Percentiles rank a stretch among this genome's conserved stretches.
phyloP scores from a whole-genome alignment of 1,139 yeast genomes.

The Saccharomyces hybrid region DNA sequence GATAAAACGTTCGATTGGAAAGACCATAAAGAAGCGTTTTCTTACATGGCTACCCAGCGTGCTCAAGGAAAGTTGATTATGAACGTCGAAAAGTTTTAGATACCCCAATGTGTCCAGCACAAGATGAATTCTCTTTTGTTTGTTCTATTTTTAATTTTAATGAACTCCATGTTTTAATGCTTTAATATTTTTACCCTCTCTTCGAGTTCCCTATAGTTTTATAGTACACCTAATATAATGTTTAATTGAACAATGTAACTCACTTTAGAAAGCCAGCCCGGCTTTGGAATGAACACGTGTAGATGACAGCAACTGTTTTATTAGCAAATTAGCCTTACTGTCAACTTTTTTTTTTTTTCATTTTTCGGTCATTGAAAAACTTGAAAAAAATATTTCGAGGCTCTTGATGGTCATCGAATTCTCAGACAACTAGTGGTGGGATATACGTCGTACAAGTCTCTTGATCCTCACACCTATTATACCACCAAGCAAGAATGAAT shows the following conservation, averaged over 20 bases:
- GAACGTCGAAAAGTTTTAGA: constrained; percentile 34
- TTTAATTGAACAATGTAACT: background rate
- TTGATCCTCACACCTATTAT: background rate
- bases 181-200: background rate
- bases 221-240: background rate
- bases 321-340: background rate
- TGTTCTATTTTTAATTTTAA: background rate
- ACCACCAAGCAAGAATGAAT: background rate
- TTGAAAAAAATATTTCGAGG: background rate
- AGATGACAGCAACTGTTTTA: background rate
- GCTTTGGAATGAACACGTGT: background rate
- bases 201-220: background rate
- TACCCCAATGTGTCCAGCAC: background rate
- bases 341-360: constrained; percentile 18
- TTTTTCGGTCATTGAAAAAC: background rate
- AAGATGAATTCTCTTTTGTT: background rate
- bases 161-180: background rate
- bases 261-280: background rate
- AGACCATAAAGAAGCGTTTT: constrained; percentile 45
- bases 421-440: background rate
- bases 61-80: constrained; percentile 63
- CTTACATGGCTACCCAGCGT: constrained; percentile 41
- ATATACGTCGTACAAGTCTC: background rate
- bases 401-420: background rate
- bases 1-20: constrained; percentile 52